phyloP scores from a whole-genome alignment of 768 basidiomycete genomes.

The Hortiboletus flavorubellus region DNA sequence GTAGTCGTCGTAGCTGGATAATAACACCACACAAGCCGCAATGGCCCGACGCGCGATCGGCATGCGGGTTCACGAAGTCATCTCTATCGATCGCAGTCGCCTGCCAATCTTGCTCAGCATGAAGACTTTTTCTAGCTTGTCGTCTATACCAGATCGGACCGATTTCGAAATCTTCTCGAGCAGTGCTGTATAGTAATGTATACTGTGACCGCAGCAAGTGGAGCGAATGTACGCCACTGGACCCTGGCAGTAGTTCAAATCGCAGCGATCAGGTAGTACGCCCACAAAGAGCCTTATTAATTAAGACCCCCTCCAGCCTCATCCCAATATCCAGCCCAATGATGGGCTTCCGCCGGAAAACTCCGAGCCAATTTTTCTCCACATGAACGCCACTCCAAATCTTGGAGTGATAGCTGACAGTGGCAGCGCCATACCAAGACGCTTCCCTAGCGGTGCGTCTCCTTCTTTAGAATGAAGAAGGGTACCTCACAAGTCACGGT shows the following conservation, averaged over 20 bases:
- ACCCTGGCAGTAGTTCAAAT: not conserved
- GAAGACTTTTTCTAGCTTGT: not conserved
- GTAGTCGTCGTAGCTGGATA: slow-evolving; percentile 6
- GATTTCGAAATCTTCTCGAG: not conserved
- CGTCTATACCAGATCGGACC: not conserved
- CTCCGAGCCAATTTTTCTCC: not conserved
- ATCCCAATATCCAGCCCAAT: not conserved
- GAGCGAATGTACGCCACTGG: not conserved
- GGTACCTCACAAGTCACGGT: not conserved
- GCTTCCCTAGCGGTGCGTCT: not conserved
- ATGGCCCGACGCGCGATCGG: not conserved
- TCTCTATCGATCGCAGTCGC: not conserved
- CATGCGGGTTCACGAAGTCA: not conserved
- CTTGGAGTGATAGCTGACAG: not conserved
- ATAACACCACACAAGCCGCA: not conserved
- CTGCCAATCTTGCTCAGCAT: not conserved
- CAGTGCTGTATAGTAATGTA: not conserved
- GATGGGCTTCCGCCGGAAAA: not conserved
- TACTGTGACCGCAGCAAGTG: not conserved
- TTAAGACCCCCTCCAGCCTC: not conserved
- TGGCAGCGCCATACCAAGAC: not conserved
- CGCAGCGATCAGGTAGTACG: not conserved
- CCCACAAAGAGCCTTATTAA: not conserved
- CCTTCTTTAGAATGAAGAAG: too few relatives aligned
- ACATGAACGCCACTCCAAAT: not conserved